Evolutionary conservation across 768 basidiomycete species (phyloP).

Genomic region (Tulasnella sp.): DNA sequence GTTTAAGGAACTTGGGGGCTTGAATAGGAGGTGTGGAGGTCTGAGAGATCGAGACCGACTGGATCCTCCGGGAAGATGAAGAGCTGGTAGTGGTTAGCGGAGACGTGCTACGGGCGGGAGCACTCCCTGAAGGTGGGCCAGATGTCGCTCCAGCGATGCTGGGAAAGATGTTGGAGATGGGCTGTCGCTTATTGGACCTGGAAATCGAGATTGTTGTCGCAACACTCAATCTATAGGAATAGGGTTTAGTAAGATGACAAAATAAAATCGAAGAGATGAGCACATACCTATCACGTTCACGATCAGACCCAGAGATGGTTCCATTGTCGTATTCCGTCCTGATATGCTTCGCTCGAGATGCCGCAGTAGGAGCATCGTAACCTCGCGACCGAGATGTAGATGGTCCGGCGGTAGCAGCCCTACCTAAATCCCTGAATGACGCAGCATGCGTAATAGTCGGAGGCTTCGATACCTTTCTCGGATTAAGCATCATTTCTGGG

Average conservation of each 20-base stretch:
- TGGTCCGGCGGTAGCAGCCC: not conserved
- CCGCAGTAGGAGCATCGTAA: constrained; percentile 69
- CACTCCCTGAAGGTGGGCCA: not conserved
- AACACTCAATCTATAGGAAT: constrained; percentile 37
- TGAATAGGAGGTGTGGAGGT: constrained; percentile 23
- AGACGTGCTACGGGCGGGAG: constrained; percentile 11
- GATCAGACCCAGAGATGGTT: constrained; percentile 11
- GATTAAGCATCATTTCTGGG: not conserved
- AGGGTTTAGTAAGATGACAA: not conserved
- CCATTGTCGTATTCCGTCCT: not conserved
- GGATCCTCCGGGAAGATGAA: not conserved
- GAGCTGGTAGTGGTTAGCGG: not conserved
- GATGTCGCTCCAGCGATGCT: constrained; percentile 8
- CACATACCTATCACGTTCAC: constrained; percentile 6
- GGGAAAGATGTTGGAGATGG: constrained; percentile 65
- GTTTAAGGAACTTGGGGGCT: constrained; percentile 52
- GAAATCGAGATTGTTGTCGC: constrained; percentile 55
- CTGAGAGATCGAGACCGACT: constrained; percentile 25
- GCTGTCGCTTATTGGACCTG: constrained; percentile 57
- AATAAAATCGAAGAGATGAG: not conserved
- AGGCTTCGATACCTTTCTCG: not conserved
- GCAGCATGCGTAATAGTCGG: constrained; percentile 7
- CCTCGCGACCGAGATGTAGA: constrained; percentile 21
- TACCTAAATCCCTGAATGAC: constrained; percentile 10
- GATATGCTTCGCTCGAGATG: constrained; percentile 33